Evolutionary conservation across 768 basidiomycete species (phyloP), one percentile per base, ranked within the genome.

Genomic region (Symmetrospora coprosmae): DNA sequence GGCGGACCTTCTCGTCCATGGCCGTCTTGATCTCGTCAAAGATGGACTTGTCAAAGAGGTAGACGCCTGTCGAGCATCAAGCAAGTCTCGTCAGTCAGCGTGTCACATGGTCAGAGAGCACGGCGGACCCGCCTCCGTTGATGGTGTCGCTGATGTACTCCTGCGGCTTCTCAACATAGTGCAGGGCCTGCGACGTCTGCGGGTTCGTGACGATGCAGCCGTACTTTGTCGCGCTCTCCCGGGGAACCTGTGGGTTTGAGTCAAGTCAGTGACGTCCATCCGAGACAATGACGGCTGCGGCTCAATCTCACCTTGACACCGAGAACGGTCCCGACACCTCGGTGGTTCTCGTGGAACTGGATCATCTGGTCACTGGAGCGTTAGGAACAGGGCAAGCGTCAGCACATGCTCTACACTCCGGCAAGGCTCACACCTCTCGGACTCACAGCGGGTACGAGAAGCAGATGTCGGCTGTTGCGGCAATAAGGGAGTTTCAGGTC

Each of bases 141-240:
- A 76, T 72, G 49, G 70, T 71, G 63, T 73, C 72, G 7, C 71
- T 72, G 58, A 76, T 73, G 72, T 71, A 76, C 45, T 69, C 70
- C 61, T 75, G 74, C 0, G 75, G 75, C 68, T 76, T 76, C 67
- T 76, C 75, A 53, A 76, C 74, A 50, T 75, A 74, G 61, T 74
- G 74, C 30, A 49, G 33, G 30, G 63, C 63, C 37, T 64, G 63
- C 17, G 61, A 43, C 4, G 71, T 71, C 28, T 66, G 59, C 6
- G 69, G 70, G 60, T 76, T 75, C 19, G 68, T 65, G 8, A 76
- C 75, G 66, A 76, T 74, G 63, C 72, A 75, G 28, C 75, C 75
- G 63, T 72, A 76, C 50, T 72, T 67, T 39, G 65, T 70, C 16
- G 74, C 74, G 30, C 70, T 68, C 60, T 75, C 75, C 35, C 68